These are phyloP conservation scores for Diaporthe nobilis DNA, from an alignment of 2,329 filamentous ascomycete species.

Conservation along the genomic window DNA sequence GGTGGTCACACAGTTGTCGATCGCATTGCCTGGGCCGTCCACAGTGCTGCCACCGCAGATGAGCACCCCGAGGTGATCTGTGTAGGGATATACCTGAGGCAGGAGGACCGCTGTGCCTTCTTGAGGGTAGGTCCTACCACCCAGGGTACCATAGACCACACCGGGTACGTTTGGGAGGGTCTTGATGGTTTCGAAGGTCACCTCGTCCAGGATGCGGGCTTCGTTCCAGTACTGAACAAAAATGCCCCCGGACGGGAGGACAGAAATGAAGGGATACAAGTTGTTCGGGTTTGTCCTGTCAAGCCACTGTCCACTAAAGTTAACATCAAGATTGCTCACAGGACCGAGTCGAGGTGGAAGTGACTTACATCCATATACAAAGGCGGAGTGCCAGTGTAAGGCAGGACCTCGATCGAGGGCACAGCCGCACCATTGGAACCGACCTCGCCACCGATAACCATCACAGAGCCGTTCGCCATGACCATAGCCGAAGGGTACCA, in stretches of 20 bases:
- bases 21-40: constrained; percentile 59
- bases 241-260: constrained; percentile 68
- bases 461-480: constrained; percentile 69
- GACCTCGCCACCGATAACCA: constrained; percentile 67
- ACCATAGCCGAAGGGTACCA: constrained; percentile 70
- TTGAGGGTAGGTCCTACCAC: constrained; percentile 70
- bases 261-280: constrained; percentile 69
- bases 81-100: constrained; percentile 67
- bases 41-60: constrained; percentile 70
- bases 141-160: constrained; percentile 64
- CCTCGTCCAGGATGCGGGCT: constrained; percentile 67
- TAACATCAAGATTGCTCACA: not conserved
- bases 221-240: constrained; percentile 73
- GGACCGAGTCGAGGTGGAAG: not conserved
- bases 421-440: constrained; percentile 66
- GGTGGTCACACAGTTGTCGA: constrained; percentile 73
- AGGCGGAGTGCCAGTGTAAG: constrained; percentile 58
- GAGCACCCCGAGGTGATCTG: constrained; percentile 63
- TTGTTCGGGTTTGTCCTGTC: constrained; percentile 70
- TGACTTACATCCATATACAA: constrained; percentile 57
- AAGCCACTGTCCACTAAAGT: constrained; percentile 55
- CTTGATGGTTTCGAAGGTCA: constrained; percentile 63
- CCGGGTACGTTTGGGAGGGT: constrained; percentile 68
- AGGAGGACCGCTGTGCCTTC: constrained; percentile 68
- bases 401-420: constrained; percentile 68